Conservation (phyloP, 495 filamentous ascomycete genomes). For the Pseudotulostoma volvatum region DNA sequence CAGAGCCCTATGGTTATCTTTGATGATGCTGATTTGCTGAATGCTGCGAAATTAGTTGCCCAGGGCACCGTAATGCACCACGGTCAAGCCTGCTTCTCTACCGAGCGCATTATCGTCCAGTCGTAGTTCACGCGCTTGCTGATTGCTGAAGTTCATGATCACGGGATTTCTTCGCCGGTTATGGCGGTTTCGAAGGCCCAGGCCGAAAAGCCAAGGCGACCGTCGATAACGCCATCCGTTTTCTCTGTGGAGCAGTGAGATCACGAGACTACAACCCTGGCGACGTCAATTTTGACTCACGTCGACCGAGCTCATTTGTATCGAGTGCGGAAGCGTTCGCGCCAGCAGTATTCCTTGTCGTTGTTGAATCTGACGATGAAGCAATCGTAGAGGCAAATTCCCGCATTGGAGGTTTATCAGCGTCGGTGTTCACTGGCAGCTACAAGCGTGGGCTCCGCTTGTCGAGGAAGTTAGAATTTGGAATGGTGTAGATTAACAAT, state of each 20-base stretch:
- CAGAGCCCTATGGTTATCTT: constrained; percentile 45
- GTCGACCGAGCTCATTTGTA: constrained; percentile 61
- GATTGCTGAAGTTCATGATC: too few relatives aligned
- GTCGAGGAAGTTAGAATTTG: constrained; percentile 10
- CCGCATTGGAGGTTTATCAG: constrained; percentile 31
- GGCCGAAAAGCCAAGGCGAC: neutral
- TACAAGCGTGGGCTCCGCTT: constrained; percentile 9
- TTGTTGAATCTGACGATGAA: constrained; percentile 28
- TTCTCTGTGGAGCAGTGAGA: constrained; percentile 1
- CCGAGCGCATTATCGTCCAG: constrained; percentile 76
- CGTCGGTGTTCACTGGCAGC: constrained; percentile 33
- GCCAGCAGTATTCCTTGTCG: constrained; percentile 40
- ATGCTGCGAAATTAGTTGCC: constrained; percentile 32
- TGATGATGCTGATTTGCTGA: constrained; percentile 37
- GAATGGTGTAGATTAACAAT: constrained; percentile 55
- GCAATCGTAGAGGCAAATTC: constrained; percentile 31
- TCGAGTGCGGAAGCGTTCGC: constrained; percentile 70
- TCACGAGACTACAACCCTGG: neutral
- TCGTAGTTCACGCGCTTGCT: too few relatives aligned
- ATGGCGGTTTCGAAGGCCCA: neutral
- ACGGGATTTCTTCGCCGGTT: constrained; percentile 17
- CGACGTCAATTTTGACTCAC: constrained; percentile 36
- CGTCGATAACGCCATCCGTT: constrained; percentile 1
- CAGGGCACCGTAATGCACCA: constrained; percentile 34
- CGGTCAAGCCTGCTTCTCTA: constrained; percentile 85